Base-by-base conservation (phyloP, 129 eudicot species). In the Saussurea involucrata region DNA sequence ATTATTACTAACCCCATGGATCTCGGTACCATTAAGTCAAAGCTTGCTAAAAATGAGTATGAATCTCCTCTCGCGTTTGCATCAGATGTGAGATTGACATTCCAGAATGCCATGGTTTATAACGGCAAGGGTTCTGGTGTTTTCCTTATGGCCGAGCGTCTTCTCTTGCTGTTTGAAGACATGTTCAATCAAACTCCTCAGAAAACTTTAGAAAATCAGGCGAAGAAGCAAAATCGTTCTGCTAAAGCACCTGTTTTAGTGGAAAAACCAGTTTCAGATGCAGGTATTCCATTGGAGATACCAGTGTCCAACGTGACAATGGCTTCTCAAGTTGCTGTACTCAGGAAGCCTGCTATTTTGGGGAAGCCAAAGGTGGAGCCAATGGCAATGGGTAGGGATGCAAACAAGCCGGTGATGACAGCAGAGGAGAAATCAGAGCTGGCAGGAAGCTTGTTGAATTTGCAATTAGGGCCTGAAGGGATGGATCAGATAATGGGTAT, bases 31-130 rank as follows among this genome's bases (percentile, higher is more conserved):
- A 82, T 90, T 21, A 87, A 90, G 31, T 15, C 32, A 3, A 87
- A 72, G 72, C 78, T 90, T 12, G 60, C 49, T 8, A 81, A 69
- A 33, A 71, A 82, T 8, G 83, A 11, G 61, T 90, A 90, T 18
- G 57, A 57, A 4, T 57, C 82, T 0, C 87, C 88, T 0, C 8
- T 71, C 2, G 92, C 83, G 1, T 90, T 90, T 78, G 96, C 96
- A 1, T 63, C 80, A 11, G 92, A 90, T 58, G 92, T 90, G 31
- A 67, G 92, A 63, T 75, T 87, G 73, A 87, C 89, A 0, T 90
- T 90, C 46, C 57, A 85, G 20, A 90, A 90, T 73, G 96, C 92
- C 3, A 78, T 90, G 91, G 65, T 65, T 8, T 90, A 90, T 73
- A 90, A 90, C 65, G 85, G 87, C 0, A 76, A 78, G 29, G 95